Base-by-base conservation (phyloP, 441 rosid genomes). In the Kokia cookei region DNA sequence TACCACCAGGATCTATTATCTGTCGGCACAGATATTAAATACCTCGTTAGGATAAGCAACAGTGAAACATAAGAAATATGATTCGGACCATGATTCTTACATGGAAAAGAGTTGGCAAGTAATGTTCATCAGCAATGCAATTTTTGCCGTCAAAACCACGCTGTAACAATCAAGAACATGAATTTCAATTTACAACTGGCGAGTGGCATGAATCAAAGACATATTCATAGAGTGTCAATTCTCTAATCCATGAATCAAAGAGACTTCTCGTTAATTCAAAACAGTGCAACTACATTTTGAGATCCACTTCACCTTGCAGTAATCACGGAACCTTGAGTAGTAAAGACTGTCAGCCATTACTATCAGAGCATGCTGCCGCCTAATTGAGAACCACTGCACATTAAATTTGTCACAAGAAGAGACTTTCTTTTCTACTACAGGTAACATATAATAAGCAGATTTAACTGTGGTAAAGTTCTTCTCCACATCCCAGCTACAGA, bases 121-220 rank as follows among this genome's bases (percentile, higher is more conserved):
- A 96, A 82, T 96, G 99, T 70, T 96, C 99, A 82, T 96, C 99
- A 29, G 99, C 95, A 53, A 96, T 93, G 80, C 99, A 96, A 74
- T 96, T 84, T 78, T 84, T 86, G 63, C 97, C 95, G 50, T 93
- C 98, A 79, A 92, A 78, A 75, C 98, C 99, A 75, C 88, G 99
- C 99, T 94, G 97, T 58, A 83, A 77, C 80, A 72, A 75, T 65
- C 72, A 85, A 80, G 17, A 42, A 61, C 42, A 71, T 72, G 51
- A 40, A 68, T 47, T 17, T 81, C 53, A 76, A 63, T 26, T 26
- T 57, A 40, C 43, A 40, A 40, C 43, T 40, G 8, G 58, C 17
- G 58, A 53, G 58, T 9, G 19, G 10, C 11, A 53, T 51, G 17
- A 66, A 26, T 24, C 32, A 24, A 19, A 54, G 37, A 24, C 60